These are phyloP conservation scores for Talaromyces sp. DNA, from an alignment of 2,329 filamentous ascomycete genomes.

Conservation along the genomic window DNA sequence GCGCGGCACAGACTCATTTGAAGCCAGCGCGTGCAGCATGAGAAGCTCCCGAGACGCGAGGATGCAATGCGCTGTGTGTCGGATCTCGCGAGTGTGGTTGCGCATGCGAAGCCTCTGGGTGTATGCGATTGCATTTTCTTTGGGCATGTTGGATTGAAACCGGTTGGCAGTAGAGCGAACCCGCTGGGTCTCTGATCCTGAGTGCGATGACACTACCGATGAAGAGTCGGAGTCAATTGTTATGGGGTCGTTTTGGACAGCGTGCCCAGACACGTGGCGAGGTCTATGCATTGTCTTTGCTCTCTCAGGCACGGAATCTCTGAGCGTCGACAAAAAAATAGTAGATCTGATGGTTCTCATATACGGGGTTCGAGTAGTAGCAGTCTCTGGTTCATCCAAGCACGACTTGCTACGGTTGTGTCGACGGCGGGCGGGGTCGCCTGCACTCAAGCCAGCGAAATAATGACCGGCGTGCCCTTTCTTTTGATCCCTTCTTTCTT, in stretches of 20 bases:
- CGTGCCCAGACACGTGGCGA: background rate
- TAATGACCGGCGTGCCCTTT: background rate
- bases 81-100: slow-evolving; percentile 24
- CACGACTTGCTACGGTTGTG: background rate
- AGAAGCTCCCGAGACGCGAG: slow-evolving; percentile 36
- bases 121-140: background rate
- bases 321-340: background rate
- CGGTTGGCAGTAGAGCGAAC: background rate
- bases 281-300: background rate
- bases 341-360: background rate
- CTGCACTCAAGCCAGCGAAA: background rate
- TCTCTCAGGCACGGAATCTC: background rate
- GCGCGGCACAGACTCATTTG: slow-evolving; percentile 34
- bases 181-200: background rate
- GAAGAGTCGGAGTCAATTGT: background rate
- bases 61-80: slow-evolving; percentile 34
- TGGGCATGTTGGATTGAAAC: background rate
- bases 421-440: background rate
- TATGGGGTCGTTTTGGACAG: background rate
- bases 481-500: background rate
- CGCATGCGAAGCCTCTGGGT: background rate
- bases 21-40: slow-evolving; percentile 34
- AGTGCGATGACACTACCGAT: background rate
- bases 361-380: background rate
- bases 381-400: background rate